Percentiles rank a stretch among this genome's conserved stretches.
These are phyloP conservation scores for Phytophthora nicotianae DNA, from an alignment of 352 stramenopile species.

Conservation along the genomic window DNA sequence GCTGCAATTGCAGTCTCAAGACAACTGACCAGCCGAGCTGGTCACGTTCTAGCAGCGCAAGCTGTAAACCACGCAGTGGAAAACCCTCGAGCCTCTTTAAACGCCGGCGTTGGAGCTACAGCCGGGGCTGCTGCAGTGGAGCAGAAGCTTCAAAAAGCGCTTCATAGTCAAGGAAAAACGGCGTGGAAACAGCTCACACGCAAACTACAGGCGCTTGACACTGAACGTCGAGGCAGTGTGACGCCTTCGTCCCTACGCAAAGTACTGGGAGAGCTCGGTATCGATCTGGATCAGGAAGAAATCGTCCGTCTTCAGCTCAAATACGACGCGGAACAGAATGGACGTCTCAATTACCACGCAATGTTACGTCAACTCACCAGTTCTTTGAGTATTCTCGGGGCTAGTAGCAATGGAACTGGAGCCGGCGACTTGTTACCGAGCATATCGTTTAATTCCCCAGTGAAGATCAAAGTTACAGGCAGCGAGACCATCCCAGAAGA, in stretches of 20 bases:
- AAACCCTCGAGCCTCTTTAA: slow-evolving; percentile 33
- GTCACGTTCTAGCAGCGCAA: slow-evolving; percentile 44
- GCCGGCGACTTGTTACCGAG: slow-evolving; percentile 32
- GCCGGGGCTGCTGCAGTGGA: slow-evolving; percentile 54
- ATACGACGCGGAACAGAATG: slow-evolving; percentile 78
- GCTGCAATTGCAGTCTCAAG: slow-evolving; percentile 18
- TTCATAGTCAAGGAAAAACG: slow-evolving; percentile 51
- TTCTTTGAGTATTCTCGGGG: slow-evolving; percentile 44
- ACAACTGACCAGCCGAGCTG: slow-evolving; percentile 39
- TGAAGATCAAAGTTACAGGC: slow-evolving; percentile 12
- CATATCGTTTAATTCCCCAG: slow-evolving; percentile 26
- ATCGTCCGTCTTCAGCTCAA: slow-evolving; percentile 72
- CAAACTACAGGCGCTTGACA: slow-evolving; percentile 70
- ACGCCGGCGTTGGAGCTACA: slow-evolving; percentile 32
- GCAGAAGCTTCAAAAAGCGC: slow-evolving; percentile 63
- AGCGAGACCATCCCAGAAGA: slow-evolving; percentile 42
- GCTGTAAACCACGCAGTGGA: slow-evolving; percentile 38
- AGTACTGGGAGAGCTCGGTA: slow-evolving; percentile 58
- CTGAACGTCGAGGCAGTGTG: slow-evolving; percentile 51
- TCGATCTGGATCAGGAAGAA: slow-evolving; percentile 66
- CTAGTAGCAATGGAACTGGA: slow-evolving; percentile 4
- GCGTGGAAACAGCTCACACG: slow-evolving; percentile 66
- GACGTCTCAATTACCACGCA: slow-evolving; percentile 67
- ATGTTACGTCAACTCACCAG: slow-evolving; percentile 69
- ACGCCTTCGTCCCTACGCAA: slow-evolving; percentile 59